Evolutionary conservation across 495 filamentous ascomycete genomes (phyloP).

Genomic region (Penicillium egyptiacum): DNA sequence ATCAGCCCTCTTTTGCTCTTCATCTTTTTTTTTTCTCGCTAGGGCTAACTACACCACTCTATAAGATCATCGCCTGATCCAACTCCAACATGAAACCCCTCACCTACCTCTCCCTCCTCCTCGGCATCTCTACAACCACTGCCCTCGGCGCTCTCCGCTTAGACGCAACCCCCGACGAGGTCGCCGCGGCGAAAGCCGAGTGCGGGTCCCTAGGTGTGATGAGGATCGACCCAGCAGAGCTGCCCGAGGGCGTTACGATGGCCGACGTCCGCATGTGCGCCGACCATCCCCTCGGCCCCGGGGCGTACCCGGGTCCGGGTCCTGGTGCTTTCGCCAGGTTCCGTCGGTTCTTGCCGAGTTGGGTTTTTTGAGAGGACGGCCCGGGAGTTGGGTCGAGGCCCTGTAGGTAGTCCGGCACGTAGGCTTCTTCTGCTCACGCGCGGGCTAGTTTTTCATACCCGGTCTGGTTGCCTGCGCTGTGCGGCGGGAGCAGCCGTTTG

Average conservation of each 20-base stretch:
- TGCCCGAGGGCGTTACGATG: constrained; percentile 21
- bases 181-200: constrained; percentile 23
- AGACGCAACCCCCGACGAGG: constrained; percentile 25
- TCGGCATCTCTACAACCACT: constrained; percentile 21
- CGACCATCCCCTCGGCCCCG: constrained; percentile 21
- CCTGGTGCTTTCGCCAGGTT: constrained; percentile 19
- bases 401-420: background rate
- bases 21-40: constrained; percentile 9
- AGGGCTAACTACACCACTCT: constrained; percentile 17
- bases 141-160: constrained; percentile 20
- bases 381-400: background rate
- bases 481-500: background rate
- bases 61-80: constrained; percentile 15
- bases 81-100: constrained; percentile 23
- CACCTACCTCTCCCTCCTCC: constrained; percentile 21
- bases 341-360: constrained; percentile 22
- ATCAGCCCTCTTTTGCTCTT: constrained; percentile 14
- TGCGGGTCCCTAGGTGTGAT: constrained; percentile 24
- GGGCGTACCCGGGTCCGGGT: constrained; percentile 14
- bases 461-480: background rate
- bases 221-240: constrained; percentile 23
- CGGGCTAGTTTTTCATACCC: constrained; percentile 2
- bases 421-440: constrained; percentile 2
- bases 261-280: constrained; percentile 26
- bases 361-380: constrained; percentile 20